These are phyloP conservation scores for Trichosporon sp. DNA, from an alignment of 1,284 basidiomycete species.

Conservation along the genomic window DNA sequence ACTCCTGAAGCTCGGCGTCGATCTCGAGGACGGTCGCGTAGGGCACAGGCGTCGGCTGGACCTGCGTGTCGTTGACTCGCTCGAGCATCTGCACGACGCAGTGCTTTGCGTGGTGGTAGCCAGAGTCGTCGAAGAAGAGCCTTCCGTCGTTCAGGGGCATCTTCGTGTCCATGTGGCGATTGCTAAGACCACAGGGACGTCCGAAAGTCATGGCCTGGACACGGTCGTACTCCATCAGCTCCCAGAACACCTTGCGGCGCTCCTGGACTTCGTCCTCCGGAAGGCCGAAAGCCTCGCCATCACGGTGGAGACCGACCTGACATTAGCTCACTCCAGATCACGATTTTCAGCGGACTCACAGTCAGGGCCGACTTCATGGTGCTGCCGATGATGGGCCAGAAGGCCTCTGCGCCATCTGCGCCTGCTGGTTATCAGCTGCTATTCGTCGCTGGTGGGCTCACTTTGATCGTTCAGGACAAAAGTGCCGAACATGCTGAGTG, in stretches of 20 bases:
- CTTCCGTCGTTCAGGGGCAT: constrained; percentile 28
- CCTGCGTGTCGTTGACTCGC: constrained; percentile 45
- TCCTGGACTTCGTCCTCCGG: constrained; percentile 41
- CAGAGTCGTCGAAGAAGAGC: constrained; percentile 30
- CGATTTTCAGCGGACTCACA: constrained; percentile 22
- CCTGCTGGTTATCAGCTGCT: not conserved
- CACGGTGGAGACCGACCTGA: constrained; percentile 45
- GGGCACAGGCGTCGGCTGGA: constrained; percentile 33
- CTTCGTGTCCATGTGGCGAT: constrained; percentile 37
- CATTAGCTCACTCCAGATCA: constrained; percentile 1
- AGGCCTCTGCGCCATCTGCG: constrained; percentile 43
- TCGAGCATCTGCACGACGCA: constrained; percentile 40
- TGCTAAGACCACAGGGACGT: constrained; percentile 37
- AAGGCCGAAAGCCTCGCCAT: constrained; percentile 40
- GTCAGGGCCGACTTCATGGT: constrained; percentile 40
- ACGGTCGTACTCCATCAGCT: constrained; percentile 44
- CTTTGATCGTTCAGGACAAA: constrained; percentile 41
- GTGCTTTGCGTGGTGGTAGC: constrained; percentile 41
- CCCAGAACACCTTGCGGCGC: constrained; percentile 45
- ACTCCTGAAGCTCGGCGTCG: constrained; percentile 39
- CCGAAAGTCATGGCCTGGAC: constrained; percentile 46
- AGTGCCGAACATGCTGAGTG: constrained; percentile 41
- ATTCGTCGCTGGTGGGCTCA: not conserved
- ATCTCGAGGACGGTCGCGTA: constrained; percentile 32
- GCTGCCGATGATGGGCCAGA: constrained; percentile 46